phyloP scores from a whole-genome alignment of 345 rosid genomes.

The Gossypium anomalum region DNA sequence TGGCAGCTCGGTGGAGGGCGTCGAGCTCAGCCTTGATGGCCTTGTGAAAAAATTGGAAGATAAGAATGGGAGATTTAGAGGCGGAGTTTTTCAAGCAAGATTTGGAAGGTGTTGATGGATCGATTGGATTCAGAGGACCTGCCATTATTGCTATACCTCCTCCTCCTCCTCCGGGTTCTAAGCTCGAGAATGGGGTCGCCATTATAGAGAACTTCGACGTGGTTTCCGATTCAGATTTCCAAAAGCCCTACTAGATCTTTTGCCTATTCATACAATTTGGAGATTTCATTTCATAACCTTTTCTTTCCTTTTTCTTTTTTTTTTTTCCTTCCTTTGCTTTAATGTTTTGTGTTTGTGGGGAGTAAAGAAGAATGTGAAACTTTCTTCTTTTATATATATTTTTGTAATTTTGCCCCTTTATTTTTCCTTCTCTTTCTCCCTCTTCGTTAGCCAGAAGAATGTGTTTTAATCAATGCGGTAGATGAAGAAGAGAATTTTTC shows the following conservation, averaged over 20 bases:
- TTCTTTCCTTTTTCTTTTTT: background rate
- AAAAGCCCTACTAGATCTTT: constrained; percentile 13
- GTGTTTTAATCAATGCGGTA: background rate
- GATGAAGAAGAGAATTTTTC: background rate
- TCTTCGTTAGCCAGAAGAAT: background rate
- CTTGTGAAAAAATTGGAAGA: constrained; percentile 63
- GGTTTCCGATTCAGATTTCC: constrained; percentile 19
- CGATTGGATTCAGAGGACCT: constrained; percentile 45
- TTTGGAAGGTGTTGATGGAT: constrained; percentile 40
- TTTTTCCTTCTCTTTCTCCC: background rate
- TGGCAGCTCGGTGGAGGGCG: constrained; percentile 52
- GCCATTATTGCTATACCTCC: constrained; percentile 64
- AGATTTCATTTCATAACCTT: background rate
- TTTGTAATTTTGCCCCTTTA: background rate
- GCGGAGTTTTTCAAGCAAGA: constrained; percentile 34
- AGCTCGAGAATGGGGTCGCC: constrained; percentile 53
- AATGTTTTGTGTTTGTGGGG: background rate
- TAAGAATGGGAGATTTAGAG: constrained; percentile 58
- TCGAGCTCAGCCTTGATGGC: constrained; percentile 67
- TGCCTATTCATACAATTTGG: background rate
- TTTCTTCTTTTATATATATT: background rate
- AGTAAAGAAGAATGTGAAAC: background rate
- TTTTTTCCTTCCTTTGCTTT: too few relatives aligned
- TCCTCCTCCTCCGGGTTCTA: constrained; percentile 29
- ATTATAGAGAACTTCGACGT: constrained; percentile 22